Evolutionary conservation across 768 basidiomycete species (phyloP), one percentile per base, ranked within the genome.

Genomic region (Leucosporidium yakuticum): DNA sequence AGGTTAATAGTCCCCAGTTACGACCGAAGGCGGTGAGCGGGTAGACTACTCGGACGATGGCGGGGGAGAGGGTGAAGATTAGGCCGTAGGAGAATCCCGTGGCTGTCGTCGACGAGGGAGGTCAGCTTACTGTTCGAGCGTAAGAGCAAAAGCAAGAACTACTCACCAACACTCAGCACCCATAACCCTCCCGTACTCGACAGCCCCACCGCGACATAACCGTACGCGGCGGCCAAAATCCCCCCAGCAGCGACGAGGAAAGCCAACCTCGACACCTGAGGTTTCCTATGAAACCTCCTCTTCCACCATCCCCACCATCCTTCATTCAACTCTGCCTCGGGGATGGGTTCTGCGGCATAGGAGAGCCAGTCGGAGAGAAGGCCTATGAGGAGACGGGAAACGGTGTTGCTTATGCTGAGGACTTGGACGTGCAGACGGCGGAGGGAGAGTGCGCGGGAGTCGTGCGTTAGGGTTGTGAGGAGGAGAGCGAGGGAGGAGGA

Each of bases 351-450:
- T 19, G 54, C 32, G 23, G 51, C 15, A 25, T 58, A 25, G 62
- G 34, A 66, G n/a, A 72, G 63, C 44, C 62, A 74, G 63, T 74
- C 74, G 54, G 68, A 70, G 4, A 71, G 29, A 0, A 64, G 69
- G 4, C 74, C 74, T 31, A 73, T 66, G 11, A 60, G 6, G n/a
- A 75, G 63, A 7, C 74, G 69, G 23, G 65, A 64, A 25, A 64
- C 14, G 4, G 74, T 73, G 54, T 75, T 75, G 55, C 51, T 47
- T 53, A 71, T 25, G 19, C 67, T 64, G 57, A 75, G 60, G 31
- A 71, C 60, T 11, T 70, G 67, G 32, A 75, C 64, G 56, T 73
- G 72, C 21, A 50, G 47, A 51, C 64, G 65, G 27, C 72, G 56
- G 20, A 68, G 39, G 19, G 39, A 12, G 15, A 75, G 67, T 0